These are phyloP conservation scores for Phytopythium mirpurense DNA, from an alignment of 352 stramenopile species.

Conservation along the genomic window DNA sequence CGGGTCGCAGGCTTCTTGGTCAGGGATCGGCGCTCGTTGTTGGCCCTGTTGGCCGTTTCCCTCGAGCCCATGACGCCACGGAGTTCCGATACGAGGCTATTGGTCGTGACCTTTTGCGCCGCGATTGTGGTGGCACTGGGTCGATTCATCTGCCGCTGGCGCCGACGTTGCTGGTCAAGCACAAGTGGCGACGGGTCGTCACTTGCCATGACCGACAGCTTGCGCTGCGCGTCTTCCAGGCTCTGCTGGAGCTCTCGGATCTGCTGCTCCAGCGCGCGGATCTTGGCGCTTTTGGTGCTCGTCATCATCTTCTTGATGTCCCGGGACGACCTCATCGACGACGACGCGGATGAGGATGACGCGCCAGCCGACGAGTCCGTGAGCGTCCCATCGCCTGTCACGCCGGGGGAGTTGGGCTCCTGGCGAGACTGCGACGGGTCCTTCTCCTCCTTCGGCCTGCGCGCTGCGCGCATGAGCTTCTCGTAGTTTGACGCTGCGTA, in stretches of 20 bases:
- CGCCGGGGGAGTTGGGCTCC: background rate
- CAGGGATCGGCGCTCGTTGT: slow-evolving; percentile 21
- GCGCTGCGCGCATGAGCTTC: slow-evolving; percentile 42
- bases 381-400: slow-evolving; percentile 4
- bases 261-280: slow-evolving; percentile 55
- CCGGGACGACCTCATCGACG: slow-evolving; percentile 2
- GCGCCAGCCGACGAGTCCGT: slow-evolving; percentile 3
- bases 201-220: slow-evolving; percentile 50
- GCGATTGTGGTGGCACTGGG: background rate
- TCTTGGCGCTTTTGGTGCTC: slow-evolving; percentile 33
- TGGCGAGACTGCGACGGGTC: slow-evolving; percentile 1
- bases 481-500: slow-evolving; percentile 63
- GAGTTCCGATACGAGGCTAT: slow-evolving; percentile 49
- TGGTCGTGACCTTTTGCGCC: slow-evolving; percentile 26
- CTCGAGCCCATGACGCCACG: slow-evolving; percentile 67
- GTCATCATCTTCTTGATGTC: slow-evolving; percentile 20
- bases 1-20: slow-evolving; percentile 6
- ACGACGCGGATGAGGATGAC: slow-evolving; percentile 3
- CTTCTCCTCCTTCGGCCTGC: slow-evolving; percentile 6
- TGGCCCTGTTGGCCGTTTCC: slow-evolving; percentile 30
- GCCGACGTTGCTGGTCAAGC: slow-evolving; percentile 3
- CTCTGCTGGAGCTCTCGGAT: slow-evolving; percentile 55
- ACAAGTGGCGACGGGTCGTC: slow-evolving; percentile 38
- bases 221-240: slow-evolving; percentile 52
- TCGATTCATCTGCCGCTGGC: background rate